A percentile compares a stretch with the other conserved stretches of the same genome.
Evolutionary conservation across 108 stramenopile genomes (phyloP).

Genomic region (Nitzschia putrida): DNA sequence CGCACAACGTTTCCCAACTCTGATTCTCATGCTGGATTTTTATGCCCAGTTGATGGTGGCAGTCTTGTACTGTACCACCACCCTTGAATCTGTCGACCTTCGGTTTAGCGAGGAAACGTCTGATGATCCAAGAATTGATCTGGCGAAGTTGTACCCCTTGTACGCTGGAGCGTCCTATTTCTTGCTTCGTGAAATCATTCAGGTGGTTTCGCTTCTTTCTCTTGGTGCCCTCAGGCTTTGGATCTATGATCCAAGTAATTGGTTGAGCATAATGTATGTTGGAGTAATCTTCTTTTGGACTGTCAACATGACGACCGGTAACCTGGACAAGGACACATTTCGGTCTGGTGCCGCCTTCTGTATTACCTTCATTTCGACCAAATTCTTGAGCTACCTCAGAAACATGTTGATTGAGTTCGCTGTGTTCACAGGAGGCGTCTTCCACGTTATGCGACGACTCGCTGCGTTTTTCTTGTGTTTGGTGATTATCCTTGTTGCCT

Average conservation of each 20-base stretch:
- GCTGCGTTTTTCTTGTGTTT: slow-evolving; percentile 57
- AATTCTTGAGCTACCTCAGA: slow-evolving; percentile 49
- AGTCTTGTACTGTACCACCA: slow-evolving; percentile 20
- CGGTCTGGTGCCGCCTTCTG: slow-evolving; percentile 44
- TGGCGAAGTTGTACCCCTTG: neutral
- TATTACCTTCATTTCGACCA: slow-evolving; percentile 42
- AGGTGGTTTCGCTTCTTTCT: slow-evolving; percentile 52
- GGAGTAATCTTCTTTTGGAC: slow-evolving; percentile 57
- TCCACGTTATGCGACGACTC: slow-evolving; percentile 53
- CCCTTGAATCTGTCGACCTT: slow-evolving; percentile 31
- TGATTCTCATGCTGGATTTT: slow-evolving; percentile 60
- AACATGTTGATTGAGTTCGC: slow-evolving; percentile 66
- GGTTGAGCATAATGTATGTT: slow-evolving; percentile 57
- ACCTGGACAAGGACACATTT: slow-evolving; percentile 33
- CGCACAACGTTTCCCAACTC: slow-evolving; percentile 68
- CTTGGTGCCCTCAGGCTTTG: slow-evolving; percentile 63
- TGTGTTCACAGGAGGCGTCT: slow-evolving; percentile 60
- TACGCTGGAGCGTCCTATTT: slow-evolving; percentile 72
- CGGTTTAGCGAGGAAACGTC: slow-evolving; percentile 30
- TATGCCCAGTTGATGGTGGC: slow-evolving; percentile 44
- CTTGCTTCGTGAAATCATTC: slow-evolving; percentile 64
- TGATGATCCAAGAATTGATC: slow-evolving; percentile 28
- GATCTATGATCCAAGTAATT: slow-evolving; percentile 66
- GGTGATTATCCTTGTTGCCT: slow-evolving; percentile 58
- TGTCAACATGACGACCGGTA: slow-evolving; percentile 48